Evolutionary conservation across 768 basidiomycete species (phyloP), one percentile per base, ranked within the genome.

Genomic region (Mrakia blollopis): DNA sequence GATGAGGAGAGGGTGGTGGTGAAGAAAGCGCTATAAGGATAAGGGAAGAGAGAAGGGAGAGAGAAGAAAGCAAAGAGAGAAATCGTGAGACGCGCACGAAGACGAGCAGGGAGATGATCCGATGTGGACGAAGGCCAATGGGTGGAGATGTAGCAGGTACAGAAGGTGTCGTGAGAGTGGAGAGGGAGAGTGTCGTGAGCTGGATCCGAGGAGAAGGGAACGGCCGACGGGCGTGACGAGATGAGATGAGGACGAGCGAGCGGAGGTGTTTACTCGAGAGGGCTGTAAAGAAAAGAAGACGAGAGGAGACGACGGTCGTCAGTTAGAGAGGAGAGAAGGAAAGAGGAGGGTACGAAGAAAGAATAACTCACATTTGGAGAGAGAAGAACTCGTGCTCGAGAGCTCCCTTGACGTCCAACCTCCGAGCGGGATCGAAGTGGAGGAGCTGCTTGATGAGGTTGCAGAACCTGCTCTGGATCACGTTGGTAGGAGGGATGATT

Each of bases 321-420:
- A 67, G 30, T 35, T 3, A 2, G 35, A 5, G 35, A 23, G 5
- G 44, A 18, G 13, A 13, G 1, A 30, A 16, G 25, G 3, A 28
- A 25, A 54, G 44, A 18, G 1, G 35, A 60, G 28, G 37, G 54
- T 16, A n/a, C 21, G 32, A 18, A 32, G n/a, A 25, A 25, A 39
- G 35, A 30, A 39, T 1, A 14, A 50, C 63, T 41, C 10, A 72
- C 71, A 74, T 73, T 32, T 78, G 63, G 9, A 74, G 28, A 21
- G 78, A 86, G 82, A 95, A 93, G 84, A 94, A 98, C 6, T 91
- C 91, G 81, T 97, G 95, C 72, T 88, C 87, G 77, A 97, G 88
- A 28, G 95, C 95, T 41, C 93, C 91, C 83, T 89, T 88, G 67
- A 98, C 95, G 52, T 91, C 90, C 81, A 95, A 91, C 83, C 95